Conservation (phyloP, 345 rosid genomes). For the Anastatica hierochuntica region DNA sequence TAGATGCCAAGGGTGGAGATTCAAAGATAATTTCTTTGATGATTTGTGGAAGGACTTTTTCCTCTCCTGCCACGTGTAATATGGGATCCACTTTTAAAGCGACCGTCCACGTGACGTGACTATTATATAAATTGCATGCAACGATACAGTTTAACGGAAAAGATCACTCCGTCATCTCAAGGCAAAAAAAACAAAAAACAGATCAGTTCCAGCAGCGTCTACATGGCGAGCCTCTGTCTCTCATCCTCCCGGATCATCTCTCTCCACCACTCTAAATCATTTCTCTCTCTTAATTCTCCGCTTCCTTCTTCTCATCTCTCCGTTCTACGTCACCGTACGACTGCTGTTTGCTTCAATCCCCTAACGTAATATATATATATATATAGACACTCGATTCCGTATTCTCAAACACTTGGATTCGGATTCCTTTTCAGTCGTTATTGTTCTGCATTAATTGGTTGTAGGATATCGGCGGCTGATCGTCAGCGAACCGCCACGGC, state of each 20-base stretch:
- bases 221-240: slow-evolving; percentile 30
- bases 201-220: not conserved
- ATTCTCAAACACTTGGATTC: not conserved
- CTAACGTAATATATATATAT: too few relatives aligned
- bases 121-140: too few relatives aligned
- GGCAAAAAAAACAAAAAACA: too few relatives aligned
- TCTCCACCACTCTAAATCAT: slow-evolving; percentile 9
- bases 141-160: slow-evolving; percentile 29
- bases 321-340: slow-evolving; percentile 12
- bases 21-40: slow-evolving; percentile 9
- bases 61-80: too few relatives aligned
- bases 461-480: slow-evolving; percentile 35
- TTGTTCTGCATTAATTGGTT: too few relatives aligned
- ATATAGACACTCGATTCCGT: not conserved
- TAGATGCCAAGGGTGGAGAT: slow-evolving; percentile 20
- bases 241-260: slow-evolving; percentile 29
- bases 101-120: slow-evolving; percentile 22
- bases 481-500: slow-evolving; percentile 13
- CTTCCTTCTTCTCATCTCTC: slow-evolving; percentile 3
- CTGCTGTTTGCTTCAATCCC: slow-evolving; percentile 41
- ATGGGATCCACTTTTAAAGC: not conserved
- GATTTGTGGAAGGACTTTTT: not conserved
- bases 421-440: not conserved
- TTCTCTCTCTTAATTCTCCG: slow-evolving; percentile 12
- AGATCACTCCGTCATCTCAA: slow-evolving; percentile 17